Evolutionary conservation across 345 rosid genomes (phyloP), one percentile per base, ranked within the genome.

Genomic region (Pelargonium nanum): DNA sequence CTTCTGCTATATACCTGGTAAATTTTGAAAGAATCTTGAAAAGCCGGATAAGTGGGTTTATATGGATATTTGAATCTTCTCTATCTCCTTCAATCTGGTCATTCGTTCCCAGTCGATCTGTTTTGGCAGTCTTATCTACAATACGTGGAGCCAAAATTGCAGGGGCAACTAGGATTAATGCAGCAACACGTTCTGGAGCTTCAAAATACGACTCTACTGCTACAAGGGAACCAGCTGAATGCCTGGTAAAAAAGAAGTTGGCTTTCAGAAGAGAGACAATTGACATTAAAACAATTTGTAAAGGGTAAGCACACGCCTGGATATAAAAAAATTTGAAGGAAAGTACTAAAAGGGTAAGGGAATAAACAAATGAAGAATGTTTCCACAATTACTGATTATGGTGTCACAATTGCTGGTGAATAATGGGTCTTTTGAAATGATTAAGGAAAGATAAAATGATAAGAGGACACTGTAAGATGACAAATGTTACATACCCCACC

Each of bases 161-260:
- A 26, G 98, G 98, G 57, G 96, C 95, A 59, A 89, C 78, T 12
- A 92, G 85, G 68, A 92, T 83, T 56, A 92, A 76, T 23, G 95
- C 98, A 61, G 89, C 93, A 60, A 92, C 62, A 22, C 95, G 79
- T 71, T 87, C 93, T 0, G 96, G 98, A 75, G 95, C 89, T 78
- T 92, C 89, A 67, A 86, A 83, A 72, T 92, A 92, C 22, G 96
- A 32, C 68, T 92, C 71, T 40, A 92, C 69, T 16, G 98, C 95
- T 45, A 89, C 86, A 78, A 85, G 83, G 26, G 84, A 80, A 63
- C 96, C 95, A 34, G 96, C 95, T 45, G 98, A 92, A 67, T 87
- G 96, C 75, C 98, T 88, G 78, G 28, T 66, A 19, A 69, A 68
- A 58, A 12, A 58, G 67, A 24, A 48, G 5, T 26, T 0, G 57